Base-by-base conservation (phyloP, 1,139 yeast species). In the Hansenula lynferdii region DNA sequence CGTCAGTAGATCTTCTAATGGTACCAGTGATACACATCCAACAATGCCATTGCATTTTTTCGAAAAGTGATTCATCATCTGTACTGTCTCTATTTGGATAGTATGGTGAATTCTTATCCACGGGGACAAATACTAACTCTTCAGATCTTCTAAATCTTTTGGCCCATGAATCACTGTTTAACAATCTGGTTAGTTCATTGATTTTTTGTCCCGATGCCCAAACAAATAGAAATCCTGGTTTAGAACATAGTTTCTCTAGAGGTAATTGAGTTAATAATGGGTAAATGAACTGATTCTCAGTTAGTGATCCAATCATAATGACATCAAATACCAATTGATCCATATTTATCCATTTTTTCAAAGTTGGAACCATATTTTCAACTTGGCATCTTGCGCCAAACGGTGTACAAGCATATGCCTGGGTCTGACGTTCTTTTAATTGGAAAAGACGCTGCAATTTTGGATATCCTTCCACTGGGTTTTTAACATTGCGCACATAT, bases 21-120 rank as follows among this genome's bases (percentile, higher is more conserved):
- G 97, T 90, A 6, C 97, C 97, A 4, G 96, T 89, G 40, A 90
- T 84, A 49, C 97, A 92, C 96, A 90, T 86, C 83, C 96, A 85
- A 53, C 97, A 90, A 61, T 90, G 97, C 96, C 96, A 89, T 55
- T 84, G 94, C 61, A 69, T 65, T 45, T 65, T 69, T 39, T 70
- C 74, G 34, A 73, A 57, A 18, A 72, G 43, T 11, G 72, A 61
- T 7, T 62, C 61, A 39, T 72, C 77, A 24, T 70, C 71, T 12
- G 48, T 51, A 6, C 60, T 44, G 32, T 63, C 71, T 36, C 72
- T 71, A 8, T 64, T 64, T 0, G 86, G 85, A 49, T 74, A 79
- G 53, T 73, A 77, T 1, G 78, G 78, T 0, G 86, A 77, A 26
- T 70, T 60, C 44, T 75, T 73, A 49, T 76, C 72, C 8, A 79